Conservation (phyloP, 139 green algal species). For the Tetraselmis chui region DNA sequence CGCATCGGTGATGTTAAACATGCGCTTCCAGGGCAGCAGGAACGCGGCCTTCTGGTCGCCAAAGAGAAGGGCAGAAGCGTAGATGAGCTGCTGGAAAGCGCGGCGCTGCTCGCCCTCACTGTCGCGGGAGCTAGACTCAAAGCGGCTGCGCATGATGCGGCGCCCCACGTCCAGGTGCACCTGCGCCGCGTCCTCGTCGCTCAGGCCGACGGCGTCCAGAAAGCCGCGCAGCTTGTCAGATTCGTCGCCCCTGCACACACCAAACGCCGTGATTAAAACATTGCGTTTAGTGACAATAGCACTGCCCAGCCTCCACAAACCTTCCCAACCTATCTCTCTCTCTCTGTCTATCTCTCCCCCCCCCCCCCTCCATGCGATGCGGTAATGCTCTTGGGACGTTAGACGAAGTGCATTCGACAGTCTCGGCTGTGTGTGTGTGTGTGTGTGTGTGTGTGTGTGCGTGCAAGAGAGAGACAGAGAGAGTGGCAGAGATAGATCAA, state of each 20-base stretch:
- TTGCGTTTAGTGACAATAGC: no score
- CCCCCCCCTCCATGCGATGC: no score
- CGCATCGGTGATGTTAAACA: conserved; percentile 85
- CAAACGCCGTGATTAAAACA: no score
- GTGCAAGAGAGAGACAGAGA: no score
- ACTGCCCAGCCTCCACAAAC: no score
- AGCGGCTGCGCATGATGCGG: conserved; percentile 58
- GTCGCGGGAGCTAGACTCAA: conserved; percentile 49
- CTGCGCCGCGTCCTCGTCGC: conserved; percentile 81
- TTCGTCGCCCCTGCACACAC: background rate
- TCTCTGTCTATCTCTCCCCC: no score
- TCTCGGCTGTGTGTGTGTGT: no score
- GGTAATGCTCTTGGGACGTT: no score
- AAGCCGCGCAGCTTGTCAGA: conserved; percentile 34
- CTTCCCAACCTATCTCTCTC: no score
- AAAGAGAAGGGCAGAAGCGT: conserved; percentile 81
- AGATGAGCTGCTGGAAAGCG: conserved; percentile 96
- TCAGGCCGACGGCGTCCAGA: conserved; percentile 73
- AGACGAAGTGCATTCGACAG: no score
- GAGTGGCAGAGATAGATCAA: no score
- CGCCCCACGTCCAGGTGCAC: conserved; percentile 89
- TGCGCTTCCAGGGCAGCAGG: conserved; percentile 84
- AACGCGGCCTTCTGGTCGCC: conserved; percentile 71
- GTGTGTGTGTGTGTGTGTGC: no score
- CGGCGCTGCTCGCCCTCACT: conserved; percentile 59